Evolutionary conservation across 352 stramenopile species (phyloP), one percentile per base, ranked within the genome.

Genomic region (Phytopythium kandeliae): DNA sequence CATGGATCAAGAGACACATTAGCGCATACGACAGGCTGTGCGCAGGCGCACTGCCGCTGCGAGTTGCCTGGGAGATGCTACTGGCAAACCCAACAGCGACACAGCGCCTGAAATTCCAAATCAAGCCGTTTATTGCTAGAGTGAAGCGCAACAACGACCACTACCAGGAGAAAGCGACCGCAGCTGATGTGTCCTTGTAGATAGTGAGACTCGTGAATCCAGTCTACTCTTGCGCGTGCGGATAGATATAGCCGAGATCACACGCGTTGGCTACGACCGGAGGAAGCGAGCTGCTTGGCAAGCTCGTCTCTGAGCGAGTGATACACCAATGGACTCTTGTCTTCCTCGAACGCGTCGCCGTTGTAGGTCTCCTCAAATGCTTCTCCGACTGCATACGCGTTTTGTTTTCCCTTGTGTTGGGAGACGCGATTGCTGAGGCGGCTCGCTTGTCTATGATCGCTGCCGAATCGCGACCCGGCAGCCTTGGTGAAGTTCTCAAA

Each of bases 1-100:
- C 77, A 24, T 88, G 77, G 77, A 54, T 88, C 21, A 88, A 88
- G 63, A 86, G 85, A 51, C 63, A 85, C 35, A 67, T 82, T n/a
- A 70, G 50, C 21, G 22, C 75, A 16, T 82, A 71, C 40, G 77
- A 88, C 38, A 52, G 53, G 2, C 41, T 58, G 0, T 63, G 68
- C 17, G 54, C 53, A 6, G 74, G 74, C 0, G 78, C 57, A 44
- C 43, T 88, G n/a, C 38, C 71, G 0, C 57, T 65, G 7, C 48
- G 57, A 17, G 19, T 51, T 9, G 58, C 69, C 2, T 49, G 84
- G 21, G 72, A 77, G 26, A 69, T 88, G 70, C 59, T 88, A 0
- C 45, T 69, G 9, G 49, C 48, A 10, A 73, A 86, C 10, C 65
- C 74, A 1, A 68, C 65, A 1, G 74, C 70, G 2, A 55, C 82